A percentile compares a stretch with the other conserved stretches of the same genome.
Evolutionary conservation across 805 yeast genomes (phyloP).

Genomic region (Starmerella floris): DNA sequence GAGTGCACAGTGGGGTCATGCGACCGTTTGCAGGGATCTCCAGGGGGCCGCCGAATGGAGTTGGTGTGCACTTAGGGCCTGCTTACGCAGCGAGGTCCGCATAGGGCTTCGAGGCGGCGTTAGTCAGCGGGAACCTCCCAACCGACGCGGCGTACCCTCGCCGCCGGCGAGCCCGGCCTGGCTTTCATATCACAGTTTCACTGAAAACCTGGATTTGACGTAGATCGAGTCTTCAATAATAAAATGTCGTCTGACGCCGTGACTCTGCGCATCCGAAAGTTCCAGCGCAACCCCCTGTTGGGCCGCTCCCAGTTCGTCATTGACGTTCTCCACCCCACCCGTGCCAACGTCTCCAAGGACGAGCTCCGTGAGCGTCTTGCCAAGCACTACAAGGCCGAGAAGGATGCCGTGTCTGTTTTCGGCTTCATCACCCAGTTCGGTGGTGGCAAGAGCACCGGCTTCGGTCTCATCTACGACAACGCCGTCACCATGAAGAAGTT

Average conservation of each 20-base stretch:
- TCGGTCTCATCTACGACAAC: constrained; percentile 97
- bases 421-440: constrained; percentile 99
- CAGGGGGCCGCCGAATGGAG: too few relatives aligned
- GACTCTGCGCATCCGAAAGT: constrained; percentile 99
- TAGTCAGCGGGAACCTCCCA: constrained; percentile 3
- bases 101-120: not conserved
- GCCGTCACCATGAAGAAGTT: constrained; percentile 95
- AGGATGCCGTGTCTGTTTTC: constrained; percentile 91
- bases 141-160: constrained; percentile 15
- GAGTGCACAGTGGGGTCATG: too few relatives aligned
- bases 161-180: constrained; percentile 2
- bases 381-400: constrained; percentile 77
- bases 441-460: constrained; percentile 99
- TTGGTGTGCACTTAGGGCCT: too few relatives aligned
- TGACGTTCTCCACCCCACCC: constrained; percentile 99
- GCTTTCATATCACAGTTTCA: not conserved
- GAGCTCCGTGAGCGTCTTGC: constrained; percentile 93
- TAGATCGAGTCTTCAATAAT: constrained; percentile 6
- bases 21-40: too few relatives aligned
- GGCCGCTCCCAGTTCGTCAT: constrained; percentile 99
- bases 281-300: constrained; percentile 97
- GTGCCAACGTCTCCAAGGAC: constrained; percentile 97
- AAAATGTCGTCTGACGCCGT: constrained; percentile 80
- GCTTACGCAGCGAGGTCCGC: not conserved
- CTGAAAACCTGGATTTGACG: constrained; percentile 13